phyloP scores from a whole-genome alignment of 345 rosid species.

The Ricinus communis region DNA sequence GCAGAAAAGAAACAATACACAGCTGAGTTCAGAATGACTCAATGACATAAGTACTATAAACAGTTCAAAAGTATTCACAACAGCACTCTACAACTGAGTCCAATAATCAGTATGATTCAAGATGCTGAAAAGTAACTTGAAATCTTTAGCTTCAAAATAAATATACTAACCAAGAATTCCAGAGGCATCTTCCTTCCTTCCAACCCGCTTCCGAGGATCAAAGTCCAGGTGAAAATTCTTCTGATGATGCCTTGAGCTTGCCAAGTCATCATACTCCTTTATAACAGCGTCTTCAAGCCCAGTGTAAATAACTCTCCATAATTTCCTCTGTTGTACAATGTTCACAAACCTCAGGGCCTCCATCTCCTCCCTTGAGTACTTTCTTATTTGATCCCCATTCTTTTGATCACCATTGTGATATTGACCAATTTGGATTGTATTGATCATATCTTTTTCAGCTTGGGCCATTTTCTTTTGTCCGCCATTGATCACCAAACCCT shows the following conservation, averaged over 20 bases:
- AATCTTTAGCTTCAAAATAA: neutral
- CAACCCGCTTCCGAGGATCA: slow-evolving; percentile 24
- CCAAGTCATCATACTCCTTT: slow-evolving; percentile 54
- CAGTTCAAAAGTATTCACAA: neutral
- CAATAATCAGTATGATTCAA: neutral
- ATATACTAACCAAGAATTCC: slow-evolving; percentile 43
- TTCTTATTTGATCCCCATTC: slow-evolving; percentile 15
- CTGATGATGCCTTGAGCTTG: slow-evolving; percentile 41
- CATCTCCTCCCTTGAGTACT: slow-evolving; percentile 65
- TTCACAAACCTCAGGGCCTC: slow-evolving; percentile 68
- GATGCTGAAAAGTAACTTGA: neutral
- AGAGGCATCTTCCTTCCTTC: slow-evolving; percentile 26
- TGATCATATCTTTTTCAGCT: slow-evolving; percentile 21
- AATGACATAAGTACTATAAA: neutral
- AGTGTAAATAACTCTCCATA: slow-evolving; percentile 59
- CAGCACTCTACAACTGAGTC: neutral
- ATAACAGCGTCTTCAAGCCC: slow-evolving; percentile 52
- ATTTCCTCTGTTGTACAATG: slow-evolving; percentile 49
- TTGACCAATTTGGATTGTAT: neutral
- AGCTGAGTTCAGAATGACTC: neutral
- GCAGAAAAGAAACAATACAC: slow-evolving; percentile 2
- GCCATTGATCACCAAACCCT: slow-evolving; percentile 22
- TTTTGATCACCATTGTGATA: slow-evolving; percentile 10
- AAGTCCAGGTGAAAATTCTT: slow-evolving; percentile 30
- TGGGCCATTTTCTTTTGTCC: slow-evolving; percentile 18